phyloP scores from a whole-genome alignment of 2,329 filamentous ascomycete genomes.

The Hypoxylon sp. region DNA sequence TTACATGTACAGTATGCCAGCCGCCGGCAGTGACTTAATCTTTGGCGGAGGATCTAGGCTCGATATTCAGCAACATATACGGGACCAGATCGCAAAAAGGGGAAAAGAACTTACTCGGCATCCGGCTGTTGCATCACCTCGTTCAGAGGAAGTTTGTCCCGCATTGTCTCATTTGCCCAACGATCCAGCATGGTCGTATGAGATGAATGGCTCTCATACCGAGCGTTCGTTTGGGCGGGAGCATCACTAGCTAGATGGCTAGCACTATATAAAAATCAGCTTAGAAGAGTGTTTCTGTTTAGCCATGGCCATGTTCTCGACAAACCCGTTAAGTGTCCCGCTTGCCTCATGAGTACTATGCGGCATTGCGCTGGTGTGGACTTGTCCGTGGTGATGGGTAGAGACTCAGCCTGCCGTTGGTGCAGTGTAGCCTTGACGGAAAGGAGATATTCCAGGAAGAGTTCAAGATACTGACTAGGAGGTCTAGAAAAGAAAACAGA shows the following conservation, averaged over 20 bases:
- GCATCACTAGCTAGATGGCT: not conserved
- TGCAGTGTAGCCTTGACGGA: not conserved
- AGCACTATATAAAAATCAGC: constrained; percentile 27
- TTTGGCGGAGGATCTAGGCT: constrained; percentile 29
- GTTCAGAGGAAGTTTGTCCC: constrained; percentile 37
- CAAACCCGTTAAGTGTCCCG: constrained; percentile 32
- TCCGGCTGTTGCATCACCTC: constrained; percentile 41
- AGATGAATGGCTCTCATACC: constrained; percentile 1
- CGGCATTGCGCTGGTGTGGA: constrained; percentile 33
- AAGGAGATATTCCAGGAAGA: not conserved
- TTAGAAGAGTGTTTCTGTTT: constrained; percentile 32
- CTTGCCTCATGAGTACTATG: constrained; percentile 34
- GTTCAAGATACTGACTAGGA: constrained; percentile 2
- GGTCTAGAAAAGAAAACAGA: constrained; percentile 24
- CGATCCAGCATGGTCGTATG: constrained; percentile 40
- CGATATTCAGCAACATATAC: constrained; percentile 28
- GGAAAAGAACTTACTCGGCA: constrained; percentile 28
- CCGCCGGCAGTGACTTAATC: constrained; percentile 16
- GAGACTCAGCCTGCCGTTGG: not conserved
- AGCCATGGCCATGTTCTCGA: constrained; percentile 18
- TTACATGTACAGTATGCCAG: constrained; percentile 36
- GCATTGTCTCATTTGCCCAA: constrained; percentile 39
- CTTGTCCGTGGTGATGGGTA: not conserved
- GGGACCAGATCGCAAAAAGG: constrained; percentile 1
- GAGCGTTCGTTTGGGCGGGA: constrained; percentile 6